A percentile compares a stretch with the other conserved stretches of the same genome.
These are phyloP conservation scores for Platanus orientalis DNA, from an alignment of 164 flowering plant genomes.

Conservation along the genomic window DNA sequence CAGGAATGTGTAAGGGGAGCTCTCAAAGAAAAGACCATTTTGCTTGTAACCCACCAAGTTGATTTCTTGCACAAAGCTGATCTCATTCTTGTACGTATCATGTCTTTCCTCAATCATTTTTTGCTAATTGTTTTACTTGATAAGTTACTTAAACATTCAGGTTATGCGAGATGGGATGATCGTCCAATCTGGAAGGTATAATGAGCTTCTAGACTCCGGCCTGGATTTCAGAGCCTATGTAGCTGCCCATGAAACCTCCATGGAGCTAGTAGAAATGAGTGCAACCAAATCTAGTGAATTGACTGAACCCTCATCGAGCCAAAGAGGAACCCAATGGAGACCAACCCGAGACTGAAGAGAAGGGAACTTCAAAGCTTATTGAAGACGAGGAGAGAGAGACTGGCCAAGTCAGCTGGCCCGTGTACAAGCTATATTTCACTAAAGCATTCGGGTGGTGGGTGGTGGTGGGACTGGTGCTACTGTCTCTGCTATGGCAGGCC, in stretches of 20 bases:
- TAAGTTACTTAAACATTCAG: too few relatives aligned
- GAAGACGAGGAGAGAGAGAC: slow-evolving; percentile 87
- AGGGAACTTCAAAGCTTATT: slow-evolving; percentile 60
- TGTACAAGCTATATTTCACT: slow-evolving; percentile 74
- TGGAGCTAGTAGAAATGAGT: too few relatives aligned
- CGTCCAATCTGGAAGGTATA: slow-evolving; percentile 85
- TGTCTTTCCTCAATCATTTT: too few relatives aligned
- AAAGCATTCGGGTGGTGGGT: slow-evolving; percentile 97
- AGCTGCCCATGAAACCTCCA: slow-evolving; percentile 80
- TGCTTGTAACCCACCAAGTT: too few relatives aligned
- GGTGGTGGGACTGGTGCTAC: slow-evolving; percentile 31
- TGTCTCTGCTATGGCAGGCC: slow-evolving; percentile 66
- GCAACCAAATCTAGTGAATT: slow-evolving; percentile 13
- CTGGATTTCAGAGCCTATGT: slow-evolving; percentile 74
- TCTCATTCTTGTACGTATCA: too few relatives aligned
- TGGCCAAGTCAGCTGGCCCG: slow-evolving; percentile 62
- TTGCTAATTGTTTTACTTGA: too few relatives aligned
- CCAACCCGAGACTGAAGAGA: slow-evolving; percentile 30
- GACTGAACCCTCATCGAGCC: slow-evolving; percentile 18
- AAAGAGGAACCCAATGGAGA: slow-evolving; percentile 38
- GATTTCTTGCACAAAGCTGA: too few relatives aligned
- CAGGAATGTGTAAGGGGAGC: slow-evolving; percentile 93
- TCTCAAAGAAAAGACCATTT: slow-evolving; percentile 71
- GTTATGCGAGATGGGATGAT: slow-evolving; percentile 95
- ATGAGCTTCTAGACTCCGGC: slow-evolving; percentile 54